Base-by-base conservation (phyloP, 192 early-diverging fungal genomes). In the Backusella psychrophila region DNA sequence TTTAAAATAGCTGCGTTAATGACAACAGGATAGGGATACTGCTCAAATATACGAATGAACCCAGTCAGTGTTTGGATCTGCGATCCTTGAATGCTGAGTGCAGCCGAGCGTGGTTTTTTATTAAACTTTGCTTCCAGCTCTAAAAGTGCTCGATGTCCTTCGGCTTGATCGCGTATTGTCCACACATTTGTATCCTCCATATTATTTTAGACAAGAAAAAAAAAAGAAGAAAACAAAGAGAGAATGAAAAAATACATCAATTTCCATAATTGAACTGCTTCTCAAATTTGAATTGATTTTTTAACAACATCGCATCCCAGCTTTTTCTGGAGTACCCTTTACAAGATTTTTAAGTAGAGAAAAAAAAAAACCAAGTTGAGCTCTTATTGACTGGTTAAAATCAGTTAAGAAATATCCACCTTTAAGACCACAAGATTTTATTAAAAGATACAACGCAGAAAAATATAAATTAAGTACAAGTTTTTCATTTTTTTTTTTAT, bases 1-100 rank as follows among this genome's bases (percentile, higher is more conserved):
- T 87, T 87, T 19, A 87, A 76, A 7, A 87, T 77, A 6, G 78
- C 84, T 31, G 86, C 82, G 42, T 83, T 87, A 67, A 87, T 78
- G 31, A 87, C 78, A 35, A 85, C 81, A 8, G 86, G 80, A 31
- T 81, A 79, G 1, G 86, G 81, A 39, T 82, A 85, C 6, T 84
- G 75, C 63, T 85, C 79, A 75, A 87, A 85, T 12, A 87, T 78
- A n/a, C 67, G 67, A 7, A 82, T 75, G 38, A 85, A 87, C 0
- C 72, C 74, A 31, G 81, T 83, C 19, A 87, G 78, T 14, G 84
- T 82, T 23, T 81, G 70, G 12, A 87, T 78, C 29, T 84, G 85
- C 15, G 66, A 63, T 36, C 75, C 79, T 52, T 78, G 67, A 46
- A 78, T 75, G 36, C 66, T 74, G 4, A 75, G 36, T 14, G 56